Evolutionary conservation across 176 grass and related monocot genomes (phyloP), one percentile per base, ranked within the genome.

Genomic region (Lolium rigidum): DNA sequence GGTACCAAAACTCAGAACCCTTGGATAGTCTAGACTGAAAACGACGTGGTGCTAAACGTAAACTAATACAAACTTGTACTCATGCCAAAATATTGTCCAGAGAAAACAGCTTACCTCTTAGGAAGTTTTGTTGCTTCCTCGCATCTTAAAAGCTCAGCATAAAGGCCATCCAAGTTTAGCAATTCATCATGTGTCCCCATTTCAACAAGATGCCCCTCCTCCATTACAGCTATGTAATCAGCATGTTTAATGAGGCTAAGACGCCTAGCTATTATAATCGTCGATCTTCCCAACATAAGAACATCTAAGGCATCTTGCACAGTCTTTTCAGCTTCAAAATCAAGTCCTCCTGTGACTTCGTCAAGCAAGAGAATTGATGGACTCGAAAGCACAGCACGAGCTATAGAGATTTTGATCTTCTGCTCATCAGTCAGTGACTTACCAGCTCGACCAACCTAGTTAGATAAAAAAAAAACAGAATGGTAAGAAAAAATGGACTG

Each of bases 181-280:
- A 99, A 84, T 81, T 99, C 97, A 83, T 96, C 94, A 83, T 99
- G 97, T 46, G 97, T 97, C 56, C 97, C 97, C 97, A 99, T 99
- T 90, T 99, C 97, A 88, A 99, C 92, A 65, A 99, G 92, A 88
- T 96, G 97, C 6, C 97, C 97, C 80, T 99, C 97, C 77, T 99
- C 97, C 97, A 99, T 96, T 79, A 96, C 97, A 62, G 97, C 97
- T 85, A 96, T 99, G 74, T 96, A 99, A 88, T 99, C 97, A 82
- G 97, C 97, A 76, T 99, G 95, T 81, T 93, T 94, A 70, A 99
- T 99, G 60, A 99, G 92, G 72, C 87, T 91, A 79, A 99, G 94
- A 56, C 97, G 94, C 76, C 97, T 94, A 82, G 97, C 97, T 86
- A 99, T 99, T 96, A 99, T 99, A 87, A 99, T 99, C 64, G 97